Conservation (phyloP, 1,284 basidiomycete species). For the Tilletiaria anomala region DNA sequence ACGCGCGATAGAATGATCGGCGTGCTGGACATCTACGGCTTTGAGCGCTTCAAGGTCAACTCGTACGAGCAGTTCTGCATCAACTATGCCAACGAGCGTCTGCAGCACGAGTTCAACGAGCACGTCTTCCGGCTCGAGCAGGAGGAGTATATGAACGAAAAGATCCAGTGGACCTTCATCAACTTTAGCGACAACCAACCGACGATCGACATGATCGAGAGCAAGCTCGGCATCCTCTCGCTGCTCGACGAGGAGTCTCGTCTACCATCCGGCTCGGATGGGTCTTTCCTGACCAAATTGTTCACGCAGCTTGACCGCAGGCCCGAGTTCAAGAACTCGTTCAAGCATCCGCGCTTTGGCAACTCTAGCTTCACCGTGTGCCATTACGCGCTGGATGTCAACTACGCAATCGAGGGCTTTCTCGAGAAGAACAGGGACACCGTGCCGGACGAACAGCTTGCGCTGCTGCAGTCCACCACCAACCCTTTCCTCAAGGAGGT, state of each 20-base stretch:
- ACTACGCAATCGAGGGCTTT: conserved; percentile 95
- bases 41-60: conserved; percentile 47
- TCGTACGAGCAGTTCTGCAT: conserved; percentile 99
- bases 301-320: conserved; percentile 65
- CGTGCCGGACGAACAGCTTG: conserved; percentile 93
- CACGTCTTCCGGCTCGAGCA: conserved; percentile 62
- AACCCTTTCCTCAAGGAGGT: conserved; percentile 91
- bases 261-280: conserved; percentile 79
- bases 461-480: conserved; percentile 65
- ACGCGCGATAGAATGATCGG: conserved; percentile 95
- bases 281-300: conserved; percentile 85
- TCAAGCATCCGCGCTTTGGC: conserved; percentile 96
- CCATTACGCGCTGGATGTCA: conserved; percentile 95
- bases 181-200: conserved; percentile 97
- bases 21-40: conserved; percentile 62
- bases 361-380: conserved; percentile 94
- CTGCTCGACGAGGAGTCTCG: conserved; percentile 96
- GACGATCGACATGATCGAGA: conserved; percentile 96
- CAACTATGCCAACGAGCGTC: conserved; percentile 97
- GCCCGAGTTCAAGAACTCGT: conserved; percentile 71
- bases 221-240: conserved; percentile 85
- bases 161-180: conserved; percentile 99
- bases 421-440: conserved; percentile 98
- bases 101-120: conserved; percentile 63
- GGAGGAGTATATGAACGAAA: conserved; percentile 94